These are phyloP conservation scores for Prosopis cineraria DNA, from an alignment of 306 rosid genomes.

Conservation along the genomic window DNA sequence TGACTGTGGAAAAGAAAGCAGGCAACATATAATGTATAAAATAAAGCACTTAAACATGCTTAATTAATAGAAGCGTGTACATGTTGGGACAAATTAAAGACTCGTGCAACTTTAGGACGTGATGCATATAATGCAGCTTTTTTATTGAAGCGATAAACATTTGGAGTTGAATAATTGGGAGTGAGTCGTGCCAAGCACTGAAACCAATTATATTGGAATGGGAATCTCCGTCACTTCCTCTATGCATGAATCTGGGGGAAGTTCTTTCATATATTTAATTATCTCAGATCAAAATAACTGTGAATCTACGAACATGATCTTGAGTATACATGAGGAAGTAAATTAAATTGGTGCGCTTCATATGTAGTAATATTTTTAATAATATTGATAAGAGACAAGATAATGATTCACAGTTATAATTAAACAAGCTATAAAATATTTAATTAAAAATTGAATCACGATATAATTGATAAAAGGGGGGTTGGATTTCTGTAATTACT, in stretches of 20 bases:
- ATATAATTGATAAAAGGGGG: not conserved
- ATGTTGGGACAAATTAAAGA: constrained; percentile 26
- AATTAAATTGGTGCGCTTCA: too few species aligned
- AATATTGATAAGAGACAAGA: too few species aligned
- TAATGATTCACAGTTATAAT: not conserved
- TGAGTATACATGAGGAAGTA: too few species aligned
- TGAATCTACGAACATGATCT: too few species aligned
- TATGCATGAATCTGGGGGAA: not conserved
- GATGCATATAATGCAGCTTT: not conserved
- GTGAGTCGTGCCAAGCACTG: constrained; percentile 2
- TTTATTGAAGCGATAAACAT: not conserved
- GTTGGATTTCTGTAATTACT: not conserved
- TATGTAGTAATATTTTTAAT: too few species aligned
- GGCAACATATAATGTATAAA: not conserved
- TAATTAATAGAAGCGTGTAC: not conserved
- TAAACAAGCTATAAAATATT: not conserved
- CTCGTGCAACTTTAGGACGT: constrained; percentile 14
- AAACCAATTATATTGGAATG: not conserved
- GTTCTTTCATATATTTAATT: not conserved
- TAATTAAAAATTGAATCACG: not conserved
- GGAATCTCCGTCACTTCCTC: not conserved
- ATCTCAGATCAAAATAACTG: too few species aligned
- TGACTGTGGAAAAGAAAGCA: not conserved
- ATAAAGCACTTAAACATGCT: not conserved
- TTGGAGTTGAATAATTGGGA: not conserved